Base-by-base conservation (phyloP, 345 rosid genomes). In the Populus ilicifolia region DNA sequence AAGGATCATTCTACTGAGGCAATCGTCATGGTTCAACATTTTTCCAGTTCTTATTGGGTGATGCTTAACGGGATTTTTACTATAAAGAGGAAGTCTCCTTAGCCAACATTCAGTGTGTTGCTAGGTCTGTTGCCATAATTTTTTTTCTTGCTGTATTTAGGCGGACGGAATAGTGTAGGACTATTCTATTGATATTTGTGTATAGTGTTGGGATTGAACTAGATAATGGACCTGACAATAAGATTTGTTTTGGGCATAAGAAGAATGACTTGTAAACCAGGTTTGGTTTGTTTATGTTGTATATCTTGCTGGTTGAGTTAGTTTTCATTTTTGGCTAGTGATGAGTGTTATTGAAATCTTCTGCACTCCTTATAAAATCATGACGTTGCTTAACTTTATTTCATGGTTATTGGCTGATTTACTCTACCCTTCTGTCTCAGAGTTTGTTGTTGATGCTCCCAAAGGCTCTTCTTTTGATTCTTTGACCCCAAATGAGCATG, bases 401-500 rank as follows among this genome's bases (percentile, higher is more conserved):
- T 27, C n/a, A 9, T 41, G 29, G 17, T 62, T 44, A 62, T 43
- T 16, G 13, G 6, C 10, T 23, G 9, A n/a, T 52, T 43, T 44
- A 39, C 46, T 62, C 20, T 25, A 38, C 48, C 25, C 12, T 69
- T 69, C 33, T 69, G 18, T 59, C 39, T 23, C 69, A 82, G 85
- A 75, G 6, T 61, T 50, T 75, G 29, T 69, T 62, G 65, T 75
- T 44, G 64, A 76, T 63, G 23, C 73, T 54, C 70, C 76, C 25
- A 75, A 71, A 67, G 71, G 65, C 69, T 77, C 80, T 17, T 68
- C 75, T 36, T 75, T 74, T 4, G 21, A 62, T 59, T 69, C 84
- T 69, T 48, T 75, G 82, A 83, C 71, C 8, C 68, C 73, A 50
- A 54, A 65, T 27, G 76, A 71, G 75, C 83, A 67, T 74, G 59